Base-by-base conservation (phyloP, 192 early-diverging fungal genomes). In the Umbelopsis isabellina region DNA sequence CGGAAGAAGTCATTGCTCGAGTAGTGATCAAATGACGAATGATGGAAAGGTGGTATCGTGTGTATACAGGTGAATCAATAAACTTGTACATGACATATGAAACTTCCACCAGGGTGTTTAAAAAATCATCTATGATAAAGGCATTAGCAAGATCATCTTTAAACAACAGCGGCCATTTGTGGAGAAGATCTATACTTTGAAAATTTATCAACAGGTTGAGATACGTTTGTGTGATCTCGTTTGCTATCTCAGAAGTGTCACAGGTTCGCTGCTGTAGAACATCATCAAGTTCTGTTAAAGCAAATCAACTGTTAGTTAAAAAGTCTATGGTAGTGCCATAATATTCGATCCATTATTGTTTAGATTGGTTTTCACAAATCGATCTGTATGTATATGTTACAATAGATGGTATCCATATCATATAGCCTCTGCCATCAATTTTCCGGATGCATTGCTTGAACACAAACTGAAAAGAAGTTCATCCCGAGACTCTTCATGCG, bases 41-140 rank as follows among this genome's bases (percentile, higher is more conserved):
- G 25, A 79, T 68, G 5, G 25, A 71, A 13, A 73, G 71, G 27
- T 71, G 75, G 64, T 75, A 76, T 41, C 74, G 79, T 16, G 72
- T 67, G 66, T 80, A 88, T 35, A 82, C 51, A 22, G 77, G 69
- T 16, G 86, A 84, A 66, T 86, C 84, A 21, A 88, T 58, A 22
- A 88, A 69, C n/a, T 81, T 80, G 64, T 86, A 88, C 18, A 78
- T 80, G 20, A 80, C 79, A 35, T 73, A 46, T 2, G 72, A 77
- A n/a, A 86, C 46, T 46, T 88, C 81, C 35, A 61, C 65, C 10
- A 69, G 70, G 3, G 66, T 67, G 44, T 80, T 75, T 41, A 86
- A 30, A 53, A 80, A 88, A 23, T 86, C 80, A 30, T 84, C 86
- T 88, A 68, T 51, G 58, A 3, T 4, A 27, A 49, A 65, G 27